Conservation (phyloP, 2,329 filamentous ascomycete species). For the Lachnellula arida region DNA sequence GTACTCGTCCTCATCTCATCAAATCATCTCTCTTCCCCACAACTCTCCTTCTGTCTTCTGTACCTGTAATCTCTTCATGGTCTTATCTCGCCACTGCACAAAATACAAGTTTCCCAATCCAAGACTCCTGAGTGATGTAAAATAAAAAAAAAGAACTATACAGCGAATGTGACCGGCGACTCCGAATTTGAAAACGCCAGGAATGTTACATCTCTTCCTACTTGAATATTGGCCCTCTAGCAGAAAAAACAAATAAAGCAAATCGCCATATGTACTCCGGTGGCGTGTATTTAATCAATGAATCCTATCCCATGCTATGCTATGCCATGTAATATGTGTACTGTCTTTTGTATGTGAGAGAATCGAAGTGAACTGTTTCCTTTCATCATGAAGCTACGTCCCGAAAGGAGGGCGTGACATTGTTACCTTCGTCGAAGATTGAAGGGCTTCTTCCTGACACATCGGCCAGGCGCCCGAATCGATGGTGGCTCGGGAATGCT, state of each 20-base stretch:
- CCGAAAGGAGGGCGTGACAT: not conserved
- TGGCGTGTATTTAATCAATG: not conserved
- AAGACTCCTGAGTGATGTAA: too few relatives aligned
- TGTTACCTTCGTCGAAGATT: not conserved
- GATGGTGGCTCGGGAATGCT: not conserved
- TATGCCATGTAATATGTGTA: not conserved
- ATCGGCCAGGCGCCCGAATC: not conserved
- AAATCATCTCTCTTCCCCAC: not conserved
- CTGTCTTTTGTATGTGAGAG: not conserved
- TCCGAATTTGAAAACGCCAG: too few relatives aligned
- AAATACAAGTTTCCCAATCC: too few relatives aligned
- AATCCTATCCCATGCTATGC: not conserved
- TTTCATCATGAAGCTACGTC: not conserved
- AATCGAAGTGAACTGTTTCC: not conserved
- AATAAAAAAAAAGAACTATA: too few relatives aligned
- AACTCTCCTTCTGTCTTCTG: not conserved
- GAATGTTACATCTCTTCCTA: not conserved
- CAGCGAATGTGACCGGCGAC: too few relatives aligned
- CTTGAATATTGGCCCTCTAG: not conserved
- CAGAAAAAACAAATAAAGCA: not conserved
- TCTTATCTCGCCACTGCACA: too few relatives aligned
- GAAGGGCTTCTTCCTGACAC: not conserved
- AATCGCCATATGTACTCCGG: conserved; percentile 1
- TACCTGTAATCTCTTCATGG: not conserved
- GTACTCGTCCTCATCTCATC: not conserved